Evolutionary conservation across 2,329 filamentous ascomycete species (phyloP).

Genomic region (Tolypocladium paradoxum): DNA sequence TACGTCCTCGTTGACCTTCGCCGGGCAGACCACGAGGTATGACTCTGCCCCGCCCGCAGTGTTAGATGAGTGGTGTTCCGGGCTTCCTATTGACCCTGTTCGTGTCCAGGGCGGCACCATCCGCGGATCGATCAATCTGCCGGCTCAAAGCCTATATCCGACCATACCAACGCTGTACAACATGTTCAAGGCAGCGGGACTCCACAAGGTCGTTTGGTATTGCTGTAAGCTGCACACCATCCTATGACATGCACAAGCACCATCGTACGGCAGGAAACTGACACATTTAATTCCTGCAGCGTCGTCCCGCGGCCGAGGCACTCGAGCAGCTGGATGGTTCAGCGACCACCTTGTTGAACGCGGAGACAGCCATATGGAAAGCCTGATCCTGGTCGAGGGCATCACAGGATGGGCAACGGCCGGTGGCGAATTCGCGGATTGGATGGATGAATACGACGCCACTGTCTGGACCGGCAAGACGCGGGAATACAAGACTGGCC

Average conservation of each 20-base stretch:
- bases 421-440: conserved; percentile 33
- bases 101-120: conserved; percentile 42
- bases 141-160: conserved; percentile 33
- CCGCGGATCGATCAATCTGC: conserved; percentile 37
- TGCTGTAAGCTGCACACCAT: conserved; percentile 25
- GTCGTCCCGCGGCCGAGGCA: conserved; percentile 43
- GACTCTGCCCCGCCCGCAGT: no score
- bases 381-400: conserved; percentile 37
- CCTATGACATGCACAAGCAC: no score
- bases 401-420: conserved; percentile 43
- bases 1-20: no score
- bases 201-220: conserved; percentile 33
- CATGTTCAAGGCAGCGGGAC: conserved; percentile 29
- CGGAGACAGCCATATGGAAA: conserved; percentile 30
- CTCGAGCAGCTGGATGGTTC: conserved; percentile 44
- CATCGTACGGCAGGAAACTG: no score
- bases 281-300: conserved; percentile 21
- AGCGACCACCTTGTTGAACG: conserved; percentile 35
- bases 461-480: conserved; percentile 15
- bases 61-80: no score
- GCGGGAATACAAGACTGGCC: no score
- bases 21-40: no score
- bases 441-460: conserved; percentile 36
- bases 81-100: no score
- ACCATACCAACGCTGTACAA: conserved; percentile 30